Base-by-base conservation (phyloP, 148 eudicot genomes). In the Camellia lanceoleosa region DNA sequence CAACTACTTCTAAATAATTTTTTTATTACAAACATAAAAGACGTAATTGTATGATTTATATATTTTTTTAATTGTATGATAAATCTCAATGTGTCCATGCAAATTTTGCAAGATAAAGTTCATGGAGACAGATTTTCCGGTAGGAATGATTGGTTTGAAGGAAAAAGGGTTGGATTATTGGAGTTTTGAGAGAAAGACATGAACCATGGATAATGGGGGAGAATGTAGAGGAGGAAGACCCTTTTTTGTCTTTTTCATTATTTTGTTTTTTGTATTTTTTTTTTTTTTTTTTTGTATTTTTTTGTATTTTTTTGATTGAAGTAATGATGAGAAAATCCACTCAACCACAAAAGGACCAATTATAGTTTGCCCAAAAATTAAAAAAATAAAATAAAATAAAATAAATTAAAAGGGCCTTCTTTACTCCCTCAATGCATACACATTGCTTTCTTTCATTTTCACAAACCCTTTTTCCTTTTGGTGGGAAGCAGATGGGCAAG, bases 251-350 rank as follows among this genome's bases (percentile, higher is more conserved):
- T 83, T 90, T 88, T 85, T 85, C 86, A 90, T 88, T 88, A 30
- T 30, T 30, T 30, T 30, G 38, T 30, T 30, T 30, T 30, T 30
- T 0, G 30, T 30, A 30, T 30, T 30, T 30, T 30, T 30, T 30
- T 30, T 30, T 30, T 23, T 23, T 23, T 23, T 23, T 23, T 23
- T n/a, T n/a, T n/a, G n/a, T n/a, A n/a, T n/a, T n/a, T n/a, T 23
- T 23, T 23, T 23, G 30, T 23, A 23, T 79, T 78, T 84, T 90
- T 88, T 85, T 85, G 87, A 90, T 88, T 88, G 93, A 87, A 85
- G 86, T 80, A 83, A 90, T 90, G 84, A 90, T 87, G 86, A 90
- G 87, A 86, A 86, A 85, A 83, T 78, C 78, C 88, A 82, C 81
- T 81, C 82, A 80, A 42, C 64, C 83, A 82, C 82, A 16, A 77